phyloP scores from a whole-genome alignment of 2,329 filamentous ascomycete species.

The Aspergillus texensis region DNA sequence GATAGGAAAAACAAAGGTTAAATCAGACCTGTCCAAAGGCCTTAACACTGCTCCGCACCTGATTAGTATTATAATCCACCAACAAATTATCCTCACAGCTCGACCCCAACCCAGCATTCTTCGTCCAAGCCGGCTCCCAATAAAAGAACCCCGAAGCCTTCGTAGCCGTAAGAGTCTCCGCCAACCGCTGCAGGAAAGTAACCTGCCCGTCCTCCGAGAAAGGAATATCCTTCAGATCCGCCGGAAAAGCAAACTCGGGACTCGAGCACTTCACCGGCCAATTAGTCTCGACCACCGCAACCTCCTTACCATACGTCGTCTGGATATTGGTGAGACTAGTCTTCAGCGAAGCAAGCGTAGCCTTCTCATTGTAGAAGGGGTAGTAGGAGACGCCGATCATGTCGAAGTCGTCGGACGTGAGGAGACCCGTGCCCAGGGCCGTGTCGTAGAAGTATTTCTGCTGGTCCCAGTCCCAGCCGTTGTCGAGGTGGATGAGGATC shows the following conservation, averaged over 20 bases:
- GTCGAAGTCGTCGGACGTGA: conserved; percentile 63
- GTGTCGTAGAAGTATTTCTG: conserved; percentile 68
- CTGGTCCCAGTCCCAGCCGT: conserved; percentile 71
- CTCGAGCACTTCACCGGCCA: conserved; percentile 68
- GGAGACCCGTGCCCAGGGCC: conserved; percentile 56
- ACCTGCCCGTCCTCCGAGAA: conserved; percentile 66
- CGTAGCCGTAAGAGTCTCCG: conserved; percentile 56
- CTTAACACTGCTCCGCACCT: conserved; percentile 59
- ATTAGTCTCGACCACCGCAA: conserved; percentile 71
- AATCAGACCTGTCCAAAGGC: conserved; percentile 57
- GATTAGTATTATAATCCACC: conserved; percentile 56
- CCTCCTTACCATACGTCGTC: conserved; percentile 63
- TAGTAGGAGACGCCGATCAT: conserved; percentile 75
- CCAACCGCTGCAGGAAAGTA: conserved; percentile 63
- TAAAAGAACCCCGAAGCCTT: conserved; percentile 67
- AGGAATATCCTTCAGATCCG: conserved; percentile 62
- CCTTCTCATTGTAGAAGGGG: conserved; percentile 66
- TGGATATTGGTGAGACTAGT: conserved; percentile 62
- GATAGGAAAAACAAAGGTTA: neutral
- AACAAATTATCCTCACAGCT: conserved; percentile 67
- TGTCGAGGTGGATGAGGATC: conserved; percentile 75
- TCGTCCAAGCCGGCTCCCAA: conserved; percentile 74
- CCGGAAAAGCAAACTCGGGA: conserved; percentile 62
- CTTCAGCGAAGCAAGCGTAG: conserved; percentile 61
- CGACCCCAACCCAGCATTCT: conserved; percentile 66